Conservation (phyloP, 2,329 filamentous ascomycete genomes). For the Trichoderma sp. region DNA sequence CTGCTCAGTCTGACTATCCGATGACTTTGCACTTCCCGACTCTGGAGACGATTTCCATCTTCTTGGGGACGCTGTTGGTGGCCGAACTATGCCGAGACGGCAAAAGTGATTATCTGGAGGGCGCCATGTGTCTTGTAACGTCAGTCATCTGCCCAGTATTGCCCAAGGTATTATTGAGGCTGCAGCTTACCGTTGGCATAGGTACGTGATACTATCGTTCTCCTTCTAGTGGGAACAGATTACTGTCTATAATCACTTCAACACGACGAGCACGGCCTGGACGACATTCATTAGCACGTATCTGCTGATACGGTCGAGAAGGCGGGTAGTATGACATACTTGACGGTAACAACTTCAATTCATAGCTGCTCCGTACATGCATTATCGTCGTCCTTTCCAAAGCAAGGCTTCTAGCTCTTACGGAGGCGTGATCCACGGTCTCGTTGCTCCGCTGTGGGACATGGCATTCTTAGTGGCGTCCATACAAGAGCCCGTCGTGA, state of each 20-base stretch:
- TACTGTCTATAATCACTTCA: no score
- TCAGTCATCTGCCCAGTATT: neutral
- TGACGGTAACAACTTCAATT: no score
- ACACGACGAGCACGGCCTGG: no score
- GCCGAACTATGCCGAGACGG: constrained; percentile 26
- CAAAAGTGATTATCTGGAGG: constrained; percentile 24
- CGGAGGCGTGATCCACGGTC: constrained; percentile 1
- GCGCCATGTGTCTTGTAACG: constrained; percentile 25
- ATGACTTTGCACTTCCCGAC: constrained; percentile 25
- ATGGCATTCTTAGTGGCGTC: neutral
- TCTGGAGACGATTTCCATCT: constrained; percentile 24
- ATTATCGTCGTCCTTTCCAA: no score
- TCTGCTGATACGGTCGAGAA: no score
- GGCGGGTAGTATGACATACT: no score
- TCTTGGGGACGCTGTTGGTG: constrained; percentile 15
- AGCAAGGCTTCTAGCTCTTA: neutral
- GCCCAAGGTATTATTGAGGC: no score
- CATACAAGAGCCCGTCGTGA: neutral
- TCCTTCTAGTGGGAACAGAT: neutral
- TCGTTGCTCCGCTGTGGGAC: neutral
- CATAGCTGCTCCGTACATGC: no score
- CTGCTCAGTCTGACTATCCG: neutral
- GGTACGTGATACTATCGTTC: constrained; percentile 23
- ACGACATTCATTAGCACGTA: no score
- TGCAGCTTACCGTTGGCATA: neutral